Evolutionary conservation across 345 rosid genomes (phyloP).

Genomic region (Populus alba): DNA sequence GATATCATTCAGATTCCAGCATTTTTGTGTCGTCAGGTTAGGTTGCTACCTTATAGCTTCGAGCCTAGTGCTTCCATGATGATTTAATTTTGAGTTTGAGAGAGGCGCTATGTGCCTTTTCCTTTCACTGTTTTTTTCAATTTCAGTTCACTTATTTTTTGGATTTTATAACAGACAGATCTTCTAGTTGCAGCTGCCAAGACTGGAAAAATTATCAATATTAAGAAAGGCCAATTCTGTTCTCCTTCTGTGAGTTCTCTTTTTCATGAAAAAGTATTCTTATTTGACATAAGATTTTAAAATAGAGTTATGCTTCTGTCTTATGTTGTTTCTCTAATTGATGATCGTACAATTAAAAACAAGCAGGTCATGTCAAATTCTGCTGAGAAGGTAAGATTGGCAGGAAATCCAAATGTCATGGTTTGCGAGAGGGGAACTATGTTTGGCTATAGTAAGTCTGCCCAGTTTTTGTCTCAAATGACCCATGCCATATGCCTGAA

Average conservation of each 20-base stretch:
- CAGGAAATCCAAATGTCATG: slow-evolving; percentile 96
- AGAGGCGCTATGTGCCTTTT: background rate
- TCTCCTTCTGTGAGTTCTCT: slow-evolving; percentile 72
- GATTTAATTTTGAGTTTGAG: background rate
- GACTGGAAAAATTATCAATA: slow-evolving; percentile 89
- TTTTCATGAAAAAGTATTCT: slow-evolving; percentile 12
- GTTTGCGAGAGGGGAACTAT: slow-evolving; percentile 97
- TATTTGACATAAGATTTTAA: slow-evolving; percentile 3
- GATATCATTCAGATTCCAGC: slow-evolving; percentile 98
- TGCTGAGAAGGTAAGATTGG: slow-evolving; percentile 81
- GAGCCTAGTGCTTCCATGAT: slow-evolving; percentile 8
- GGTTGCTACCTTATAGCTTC: slow-evolving; percentile 2
- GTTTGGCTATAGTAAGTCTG: slow-evolving; percentile 94
- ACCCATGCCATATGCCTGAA: background rate
- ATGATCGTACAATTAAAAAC: slow-evolving; percentile 14
- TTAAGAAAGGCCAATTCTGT: slow-evolving; percentile 96
- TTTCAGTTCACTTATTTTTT: background rate
- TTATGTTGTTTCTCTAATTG: slow-evolving; percentile 4
- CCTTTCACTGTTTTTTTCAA: slow-evolving; percentile 16
- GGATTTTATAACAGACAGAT: slow-evolving; percentile 64
- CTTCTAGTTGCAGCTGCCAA: slow-evolving; percentile 93
- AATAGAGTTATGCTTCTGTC: background rate
- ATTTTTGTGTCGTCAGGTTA: slow-evolving; percentile 93
- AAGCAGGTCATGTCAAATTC: slow-evolving; percentile 86
- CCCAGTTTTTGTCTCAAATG: background rate